These are phyloP conservation scores for Hemisphaericaspora nanyangensis DNA, from an alignment of 805 yeast species.

Conservation along the genomic window DNA sequence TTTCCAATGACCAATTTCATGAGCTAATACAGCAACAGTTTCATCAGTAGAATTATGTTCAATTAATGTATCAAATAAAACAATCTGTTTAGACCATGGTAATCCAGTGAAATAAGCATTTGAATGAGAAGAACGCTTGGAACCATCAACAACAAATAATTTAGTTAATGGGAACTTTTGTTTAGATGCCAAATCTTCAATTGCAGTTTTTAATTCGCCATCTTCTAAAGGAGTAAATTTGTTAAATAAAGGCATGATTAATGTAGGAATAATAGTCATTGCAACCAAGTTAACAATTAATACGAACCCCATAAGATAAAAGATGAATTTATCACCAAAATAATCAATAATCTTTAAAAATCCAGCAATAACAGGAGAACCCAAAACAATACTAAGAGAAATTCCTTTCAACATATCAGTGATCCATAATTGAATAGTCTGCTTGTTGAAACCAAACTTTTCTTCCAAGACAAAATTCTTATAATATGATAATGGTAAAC, in stretches of 20 bases:
- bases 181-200: slow-evolving; percentile 71
- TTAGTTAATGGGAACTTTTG: slow-evolving; percentile 84
- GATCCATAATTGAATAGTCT: slow-evolving; percentile 68
- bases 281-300: slow-evolving; percentile 68
- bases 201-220: slow-evolving; percentile 79
- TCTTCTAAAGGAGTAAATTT: slow-evolving; percentile 85
- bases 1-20: slow-evolving; percentile 98
- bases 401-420: slow-evolving; percentile 65
- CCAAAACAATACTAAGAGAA: slow-evolving; percentile 51
- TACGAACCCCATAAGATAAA: slow-evolving; percentile 71
- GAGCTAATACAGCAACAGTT: slow-evolving; percentile 94
- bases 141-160: slow-evolving; percentile 91
- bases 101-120: slow-evolving; percentile 95
- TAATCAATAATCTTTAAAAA: slow-evolving; percentile 77
- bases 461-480: slow-evolving; percentile 87
- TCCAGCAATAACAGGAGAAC: slow-evolving; percentile 69
- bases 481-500: slow-evolving; percentile 71
- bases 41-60: slow-evolving; percentile 72
- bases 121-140: slow-evolving; percentile 92
- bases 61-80: slow-evolving; percentile 86
- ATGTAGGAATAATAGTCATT: slow-evolving; percentile 74
- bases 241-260: slow-evolving; percentile 91
- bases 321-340: slow-evolving; percentile 77
- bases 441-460: slow-evolving; percentile 88
- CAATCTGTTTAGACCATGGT: slow-evolving; percentile 97